A percentile compares a stretch with the other conserved stretches of the same genome.
phyloP scores from a whole-genome alignment of 169 alveolate species.

The Cryptosporidium tyzzeri region DNA sequence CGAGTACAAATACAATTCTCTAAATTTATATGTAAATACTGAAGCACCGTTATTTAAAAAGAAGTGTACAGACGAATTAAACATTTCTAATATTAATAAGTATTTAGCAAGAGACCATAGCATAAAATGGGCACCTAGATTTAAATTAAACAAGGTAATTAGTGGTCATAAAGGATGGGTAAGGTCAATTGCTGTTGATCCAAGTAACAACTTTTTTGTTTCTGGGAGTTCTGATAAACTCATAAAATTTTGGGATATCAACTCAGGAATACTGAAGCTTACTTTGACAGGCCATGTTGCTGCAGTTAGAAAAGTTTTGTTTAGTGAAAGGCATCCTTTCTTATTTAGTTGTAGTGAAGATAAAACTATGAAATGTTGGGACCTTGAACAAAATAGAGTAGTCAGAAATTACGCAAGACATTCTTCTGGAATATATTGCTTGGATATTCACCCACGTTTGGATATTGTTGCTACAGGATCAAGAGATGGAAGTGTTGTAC shows the following conservation, averaged over 20 bases:
- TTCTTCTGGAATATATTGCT: slow-evolving; percentile 94
- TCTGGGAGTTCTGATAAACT: slow-evolving; percentile 97
- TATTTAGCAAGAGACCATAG: slow-evolving; percentile 72
- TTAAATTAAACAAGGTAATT: slow-evolving; percentile 96
- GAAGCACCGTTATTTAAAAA: not conserved
- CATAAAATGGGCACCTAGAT: slow-evolving; percentile 94
- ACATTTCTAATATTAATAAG: not conserved
- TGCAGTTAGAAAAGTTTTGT: slow-evolving; percentile 93
- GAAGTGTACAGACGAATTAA: not conserved
- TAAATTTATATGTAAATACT: not conserved
- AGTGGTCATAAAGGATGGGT: slow-evolving; percentile 99
- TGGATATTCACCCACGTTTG: slow-evolving; percentile 96
- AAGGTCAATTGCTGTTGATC: slow-evolving; percentile 95
- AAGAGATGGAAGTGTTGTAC: slow-evolving; percentile 97
- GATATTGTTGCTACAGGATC: slow-evolving; percentile 97
- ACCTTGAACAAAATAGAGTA: slow-evolving; percentile 96
- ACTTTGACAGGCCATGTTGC: slow-evolving; percentile 98
- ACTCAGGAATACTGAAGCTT: slow-evolving; percentile 94
- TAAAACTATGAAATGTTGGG: slow-evolving; percentile 98
- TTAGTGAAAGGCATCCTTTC: slow-evolving; percentile 96
- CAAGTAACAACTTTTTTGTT: slow-evolving; percentile 95
- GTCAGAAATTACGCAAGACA: slow-evolving; percentile 98
- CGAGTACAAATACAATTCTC: not conserved
- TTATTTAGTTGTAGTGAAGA: slow-evolving; percentile 98
- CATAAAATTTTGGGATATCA: slow-evolving; percentile 98